A percentile compares a stretch with the other conserved stretches of the same genome.
Conservation (phyloP, 2,329 filamentous ascomycete species). For the Ophiostoma australiae region DNA sequence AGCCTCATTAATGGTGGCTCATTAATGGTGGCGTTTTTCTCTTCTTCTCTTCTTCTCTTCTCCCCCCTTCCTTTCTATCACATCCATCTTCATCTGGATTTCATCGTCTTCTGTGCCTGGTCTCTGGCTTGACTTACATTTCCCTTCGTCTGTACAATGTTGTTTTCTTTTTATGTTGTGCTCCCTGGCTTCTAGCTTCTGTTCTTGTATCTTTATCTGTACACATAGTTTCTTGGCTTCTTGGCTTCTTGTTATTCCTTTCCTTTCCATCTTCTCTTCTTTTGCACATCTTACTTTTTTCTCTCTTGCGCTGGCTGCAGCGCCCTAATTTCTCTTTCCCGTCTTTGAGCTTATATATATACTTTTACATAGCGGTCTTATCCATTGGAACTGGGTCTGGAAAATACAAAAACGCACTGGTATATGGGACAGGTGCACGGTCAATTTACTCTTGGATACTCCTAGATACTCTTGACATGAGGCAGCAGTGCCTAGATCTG, state of each 20-base stretch:
- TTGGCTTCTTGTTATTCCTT: neutral
- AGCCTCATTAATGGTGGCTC: neutral
- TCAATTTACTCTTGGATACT: neutral
- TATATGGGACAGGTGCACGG: neutral
- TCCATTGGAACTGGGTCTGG: neutral
- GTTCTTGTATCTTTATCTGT: neutral
- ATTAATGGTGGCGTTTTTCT: neutral
- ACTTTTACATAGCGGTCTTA: neutral
- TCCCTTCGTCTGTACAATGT: neutral
- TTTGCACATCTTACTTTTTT: neutral
- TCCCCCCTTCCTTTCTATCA: neutral
- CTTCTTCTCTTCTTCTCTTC: neutral
- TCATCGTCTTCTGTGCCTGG: neutral
- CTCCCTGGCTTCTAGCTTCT: neutral
- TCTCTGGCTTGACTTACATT: neutral
- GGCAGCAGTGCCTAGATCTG: too few relatives aligned
- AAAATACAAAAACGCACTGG: constrained; percentile 10
- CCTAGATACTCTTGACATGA: too few relatives aligned
- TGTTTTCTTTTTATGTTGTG: neutral
- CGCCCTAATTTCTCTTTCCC: neutral
- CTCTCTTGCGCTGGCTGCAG: neutral
- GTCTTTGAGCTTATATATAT: neutral
- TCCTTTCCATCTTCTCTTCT: neutral
- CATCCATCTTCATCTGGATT: neutral
- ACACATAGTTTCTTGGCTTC: constrained; percentile 1